Base-by-base conservation (phyloP, 768 basidiomycete species). In the Xerocomellus intermedius region DNA sequence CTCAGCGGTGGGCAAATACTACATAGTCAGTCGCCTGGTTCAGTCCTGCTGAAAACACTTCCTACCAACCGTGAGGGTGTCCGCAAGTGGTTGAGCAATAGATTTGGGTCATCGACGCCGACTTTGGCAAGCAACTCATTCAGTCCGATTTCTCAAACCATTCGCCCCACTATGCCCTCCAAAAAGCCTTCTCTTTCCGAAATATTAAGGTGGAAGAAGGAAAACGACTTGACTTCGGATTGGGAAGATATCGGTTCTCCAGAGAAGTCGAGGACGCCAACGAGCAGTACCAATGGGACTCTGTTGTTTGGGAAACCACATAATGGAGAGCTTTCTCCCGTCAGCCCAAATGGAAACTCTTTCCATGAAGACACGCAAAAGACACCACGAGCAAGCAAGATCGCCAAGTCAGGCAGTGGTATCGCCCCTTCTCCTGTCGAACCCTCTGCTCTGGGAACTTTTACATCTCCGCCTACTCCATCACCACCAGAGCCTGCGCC, bases 51-150 rank as follows among this genome's bases (percentile, higher is more conserved):
- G 70, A 73, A 64, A 66, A 71, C 37, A 78, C 74, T 92, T 44
- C 90, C 90, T 2, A 89, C 82, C 69, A 89, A 82, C 19, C 77
- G 88, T 19, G 85, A 89, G 49, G 89, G 85, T 22, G 90, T 91
- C 24, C 86, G 84, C 69, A 89, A 87, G 62, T 92, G 90, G 90
- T 69, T 91, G 42, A 86, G 76, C 59, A 82, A 69, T 43, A 84
- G 83, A 68, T 81, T 82, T 54, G 72, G 79, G 8, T 73, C 80
- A 2, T 75, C 74, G 33, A 64, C 76, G 8, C 72, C 76, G 3
- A 67, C 77, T 48, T 68, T 74, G 24, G 65, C 69, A 48, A 72
- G 74, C 6, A 73, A 75, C 2, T 66, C 74, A 17, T 61, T 72
- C 16, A 64, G 71, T 26, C 57, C 74, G 28, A 58, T 69, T 69